Evolutionary conservation across 441 rosid genomes (phyloP), one percentile per base, ranked within the genome.

Genomic region (Theobroma grandiflorum): DNA sequence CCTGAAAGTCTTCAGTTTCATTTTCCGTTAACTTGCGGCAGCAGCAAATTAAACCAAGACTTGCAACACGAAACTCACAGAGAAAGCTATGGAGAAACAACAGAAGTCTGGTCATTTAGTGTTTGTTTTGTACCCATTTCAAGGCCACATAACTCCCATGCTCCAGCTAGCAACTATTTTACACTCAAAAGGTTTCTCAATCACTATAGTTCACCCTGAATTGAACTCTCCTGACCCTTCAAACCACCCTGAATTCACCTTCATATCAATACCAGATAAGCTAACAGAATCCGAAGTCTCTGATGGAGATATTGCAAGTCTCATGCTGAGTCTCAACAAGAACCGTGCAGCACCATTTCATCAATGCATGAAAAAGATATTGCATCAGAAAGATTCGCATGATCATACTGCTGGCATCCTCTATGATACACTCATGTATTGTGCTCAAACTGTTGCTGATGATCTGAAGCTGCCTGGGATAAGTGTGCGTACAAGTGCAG

Each of bases 61-160:
- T 40, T 40, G 43, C 43, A 3, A 4, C 43, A 26, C 31, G 31
- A 26, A 26, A 26, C 31, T 26, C 31, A 26, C 0, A 40, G 6
- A 40, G 5, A 40, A 40, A 40, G 42, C 42, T 3, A 69, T 49
- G 75, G 61, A 71, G 61, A 50, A 50, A 50, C 59, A 52, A 72
- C 3, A 9, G 22, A 43, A 18, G 0, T n/a, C 38, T 12, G 50
- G 76, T 3, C 55, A 50, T 10, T 22, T 82, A 79, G 81, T 86
- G 77, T 70, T 84, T 10, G 86, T 83, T 8, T 81, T 86, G 4
- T 72, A 75, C 53, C 89, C 83, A 59, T 80, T 65, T 74, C 88
- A 85, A 80, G 90, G 87, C 45, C 90, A 88, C 75, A 49, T 85
- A 64, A 87, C 45, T 40, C 93, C 91, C 0, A 81, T 87, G 87